Conservation (phyloP, 2,329 filamentous ascomycete species). For the Gliomastix tumulicola region DNA sequence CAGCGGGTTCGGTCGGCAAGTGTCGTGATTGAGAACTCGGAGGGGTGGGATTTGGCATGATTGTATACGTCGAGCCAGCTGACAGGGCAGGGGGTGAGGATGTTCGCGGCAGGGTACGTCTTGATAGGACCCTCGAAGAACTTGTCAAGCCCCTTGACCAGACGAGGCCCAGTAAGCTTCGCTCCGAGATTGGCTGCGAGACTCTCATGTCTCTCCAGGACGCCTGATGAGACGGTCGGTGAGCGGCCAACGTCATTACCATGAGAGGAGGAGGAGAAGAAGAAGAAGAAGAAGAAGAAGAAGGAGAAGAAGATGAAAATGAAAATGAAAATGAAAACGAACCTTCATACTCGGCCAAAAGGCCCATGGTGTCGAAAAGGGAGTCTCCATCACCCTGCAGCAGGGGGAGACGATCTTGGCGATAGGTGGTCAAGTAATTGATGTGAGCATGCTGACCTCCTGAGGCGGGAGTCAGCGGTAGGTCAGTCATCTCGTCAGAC, state of each 20-base stretch:
- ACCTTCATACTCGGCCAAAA: slow-evolving; percentile 75
- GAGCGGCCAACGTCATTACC: background rate
- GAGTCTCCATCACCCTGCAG: slow-evolving; percentile 55
- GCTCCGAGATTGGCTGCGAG: slow-evolving; percentile 80
- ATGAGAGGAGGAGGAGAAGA: background rate
- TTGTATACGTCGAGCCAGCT: slow-evolving; percentile 83
- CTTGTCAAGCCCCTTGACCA: slow-evolving; percentile 80
- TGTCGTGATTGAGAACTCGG: slow-evolving; percentile 68
- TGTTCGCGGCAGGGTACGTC: slow-evolving; percentile 24
- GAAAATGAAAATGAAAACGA: slow-evolving; percentile 9
- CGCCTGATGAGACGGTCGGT: slow-evolving; percentile 38
- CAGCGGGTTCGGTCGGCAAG: slow-evolving; percentile 61
- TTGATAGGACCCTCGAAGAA: slow-evolving; percentile 76
- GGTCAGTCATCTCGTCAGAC: no score
- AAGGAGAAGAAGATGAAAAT: background rate
- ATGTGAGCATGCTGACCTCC: slow-evolving; percentile 27
- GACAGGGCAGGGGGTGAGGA: slow-evolving; percentile 53
- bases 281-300: background rate
- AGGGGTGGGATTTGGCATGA: slow-evolving; percentile 73
- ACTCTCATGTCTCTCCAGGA: slow-evolving; percentile 78
- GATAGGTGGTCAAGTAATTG: slow-evolving; percentile 44
- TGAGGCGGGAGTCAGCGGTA: background rate
- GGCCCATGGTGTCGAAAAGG: slow-evolving; percentile 63
- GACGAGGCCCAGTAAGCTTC: slow-evolving; percentile 71
- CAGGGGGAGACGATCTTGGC: slow-evolving; percentile 36